Evolutionary conservation across 2,329 filamentous ascomycete genomes (phyloP).

Genomic region (Cryphonectria japonica): DNA sequence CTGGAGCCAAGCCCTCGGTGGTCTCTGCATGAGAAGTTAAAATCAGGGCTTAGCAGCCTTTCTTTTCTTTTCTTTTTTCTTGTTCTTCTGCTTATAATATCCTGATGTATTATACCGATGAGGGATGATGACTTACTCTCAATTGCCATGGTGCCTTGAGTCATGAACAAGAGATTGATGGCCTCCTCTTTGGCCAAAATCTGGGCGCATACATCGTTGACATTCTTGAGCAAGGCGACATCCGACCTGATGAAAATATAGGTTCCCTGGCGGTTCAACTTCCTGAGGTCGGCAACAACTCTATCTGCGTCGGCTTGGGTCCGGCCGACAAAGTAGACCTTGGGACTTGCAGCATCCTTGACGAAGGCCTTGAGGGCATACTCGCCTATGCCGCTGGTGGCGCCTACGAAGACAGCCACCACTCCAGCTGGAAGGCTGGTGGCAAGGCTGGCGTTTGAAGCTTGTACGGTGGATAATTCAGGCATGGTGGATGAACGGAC

Average conservation of each 20-base stretch:
- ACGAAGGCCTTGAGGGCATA: constrained; percentile 47
- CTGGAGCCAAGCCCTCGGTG: constrained; percentile 56
- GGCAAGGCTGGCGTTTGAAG: constrained; percentile 30
- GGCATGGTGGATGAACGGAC: not conserved
- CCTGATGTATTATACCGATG: not conserved
- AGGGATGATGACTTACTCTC: constrained; percentile 31
- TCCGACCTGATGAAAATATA: constrained; percentile 55
- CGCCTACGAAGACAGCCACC: constrained; percentile 56
- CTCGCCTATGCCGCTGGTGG: constrained; percentile 59
- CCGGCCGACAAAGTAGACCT: constrained; percentile 57
- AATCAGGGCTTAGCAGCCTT: not conserved
- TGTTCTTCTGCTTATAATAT: not conserved
- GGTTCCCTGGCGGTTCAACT: constrained; percentile 47
- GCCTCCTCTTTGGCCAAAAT: constrained; percentile 48
- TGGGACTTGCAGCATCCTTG: constrained; percentile 44
- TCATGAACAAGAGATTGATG: constrained; percentile 53
- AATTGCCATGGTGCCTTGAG: constrained; percentile 41
- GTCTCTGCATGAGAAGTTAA: not conserved
- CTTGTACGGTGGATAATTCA: constrained; percentile 4
- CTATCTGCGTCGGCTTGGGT: constrained; percentile 41
- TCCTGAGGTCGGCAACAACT: constrained; percentile 43
- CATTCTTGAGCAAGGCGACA: constrained; percentile 52
- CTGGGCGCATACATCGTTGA: constrained; percentile 51
- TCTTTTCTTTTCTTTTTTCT: constrained; percentile 42
- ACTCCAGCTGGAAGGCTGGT: constrained; percentile 36